Base-by-base conservation (phyloP, 345 rosid genomes). In the Arabidopsis thaliana region DNA sequence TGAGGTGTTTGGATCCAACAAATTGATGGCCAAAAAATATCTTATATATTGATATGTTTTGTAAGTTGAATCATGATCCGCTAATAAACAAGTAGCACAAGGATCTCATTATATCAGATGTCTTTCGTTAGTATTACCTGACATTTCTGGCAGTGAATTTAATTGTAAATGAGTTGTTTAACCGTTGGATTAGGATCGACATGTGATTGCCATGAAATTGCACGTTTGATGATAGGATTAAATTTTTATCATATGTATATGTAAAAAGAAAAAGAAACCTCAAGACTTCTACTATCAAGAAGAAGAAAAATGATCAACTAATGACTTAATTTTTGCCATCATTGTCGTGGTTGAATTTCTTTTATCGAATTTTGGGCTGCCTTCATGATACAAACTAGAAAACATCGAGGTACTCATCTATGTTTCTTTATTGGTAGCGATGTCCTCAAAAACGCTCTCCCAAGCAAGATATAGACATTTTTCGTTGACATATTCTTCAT, bases 131-230 rank as follows among this genome's bases (percentile, higher is more conserved):
- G n/a, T 61, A 72, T 1, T 23, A 55, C 20, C 20, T 20, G 30
- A 28, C 20, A 16, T 36, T 46, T 46, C 3, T 36, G 11, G 23
- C 32, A 62, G 33, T 25, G 5, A 12, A 25, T 40, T 9, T 25
- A 4, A 11, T 50, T 3, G 7, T 28, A 10, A 14, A 59, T 65
- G 45, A 50, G 8, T 32, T 34, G 63, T 51, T 42, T 56, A 2
- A 2, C 49, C 79, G 56, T 42, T 41, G 34, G 49, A 50, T 41
- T 40, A 32, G 56, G 69, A 75, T 75, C 32, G 48, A 4, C 79
- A 67, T 60, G 79, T 67, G 79, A 59, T 67, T 10, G 25, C 59
- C 53, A 68, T 50, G 73, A 25, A 59, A 4, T 40, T 13, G 34
- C 67, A 61, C 22, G 36, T 61, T 13, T 9, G 44, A 30, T 16